Evolutionary conservation across 2,329 filamentous ascomycete species (phyloP).

Genomic region (Neofusicoccum parvum): DNA sequence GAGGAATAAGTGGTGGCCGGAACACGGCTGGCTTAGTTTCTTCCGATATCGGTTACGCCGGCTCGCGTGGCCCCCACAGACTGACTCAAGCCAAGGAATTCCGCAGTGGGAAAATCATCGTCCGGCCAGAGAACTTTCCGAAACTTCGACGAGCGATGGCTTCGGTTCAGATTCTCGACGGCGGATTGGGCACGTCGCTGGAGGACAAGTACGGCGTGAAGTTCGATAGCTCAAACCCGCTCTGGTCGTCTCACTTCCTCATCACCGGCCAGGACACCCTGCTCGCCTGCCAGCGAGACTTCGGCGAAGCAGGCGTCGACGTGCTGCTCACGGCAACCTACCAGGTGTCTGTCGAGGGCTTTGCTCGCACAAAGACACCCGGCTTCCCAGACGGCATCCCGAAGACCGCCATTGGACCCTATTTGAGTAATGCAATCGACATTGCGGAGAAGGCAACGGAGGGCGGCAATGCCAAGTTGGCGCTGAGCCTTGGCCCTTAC

Average conservation of each 20-base stretch:
- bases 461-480: background rate
- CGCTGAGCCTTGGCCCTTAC: background rate
- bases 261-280: background rate
- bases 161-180: background rate
- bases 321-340: conserved; percentile 6
- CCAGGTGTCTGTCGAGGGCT: background rate
- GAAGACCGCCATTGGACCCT: background rate
- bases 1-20: too few relatives aligned
- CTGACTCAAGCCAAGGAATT: too few relatives aligned
- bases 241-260: conserved; percentile 9
- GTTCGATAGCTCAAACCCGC: background rate
- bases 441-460: background rate
- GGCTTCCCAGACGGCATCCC: background rate
- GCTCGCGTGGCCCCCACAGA: too few relatives aligned
- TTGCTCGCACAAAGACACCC: background rate
- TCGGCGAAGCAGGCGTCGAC: background rate
- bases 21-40: too few relatives aligned
- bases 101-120: too few relatives aligned
- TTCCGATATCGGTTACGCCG: too few relatives aligned
- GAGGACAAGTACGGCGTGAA: conserved; percentile 1
- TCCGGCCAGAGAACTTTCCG: too few relatives aligned
- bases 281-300: background rate
- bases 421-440: background rate
- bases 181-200: background rate
- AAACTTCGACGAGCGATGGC: too few relatives aligned